A percentile compares a stretch with the other conserved stretches of the same genome.
These are phyloP conservation scores for Mycena olivaceomarginata DNA, from an alignment of 768 basidiomycete species.

Conservation along the genomic window DNA sequence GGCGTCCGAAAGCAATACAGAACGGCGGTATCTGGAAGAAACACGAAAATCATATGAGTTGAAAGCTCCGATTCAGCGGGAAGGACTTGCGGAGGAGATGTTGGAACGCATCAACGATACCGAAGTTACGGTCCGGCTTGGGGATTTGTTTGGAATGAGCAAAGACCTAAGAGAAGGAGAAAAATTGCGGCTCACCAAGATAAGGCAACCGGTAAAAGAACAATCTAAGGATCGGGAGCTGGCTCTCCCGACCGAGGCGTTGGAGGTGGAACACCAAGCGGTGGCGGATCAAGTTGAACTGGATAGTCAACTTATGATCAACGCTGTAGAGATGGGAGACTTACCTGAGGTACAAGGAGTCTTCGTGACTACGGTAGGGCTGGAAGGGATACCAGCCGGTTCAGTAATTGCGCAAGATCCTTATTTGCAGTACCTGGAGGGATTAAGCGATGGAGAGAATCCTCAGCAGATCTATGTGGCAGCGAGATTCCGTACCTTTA, in stretches of 20 bases:
- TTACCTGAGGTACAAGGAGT: conserved; percentile 23
- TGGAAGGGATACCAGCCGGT: conserved; percentile 7
- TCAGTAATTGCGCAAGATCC: not conserved
- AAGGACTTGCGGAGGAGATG: conserved; percentile 13
- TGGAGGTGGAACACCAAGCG: not conserved
- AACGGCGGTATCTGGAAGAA: not conserved
- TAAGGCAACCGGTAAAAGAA: not conserved
- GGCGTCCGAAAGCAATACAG: not conserved
- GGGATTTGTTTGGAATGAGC: conserved; percentile 25
- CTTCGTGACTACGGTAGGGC: not conserved
- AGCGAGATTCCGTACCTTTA: conserved; percentile 16
- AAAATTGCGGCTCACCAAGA: conserved; percentile 3
- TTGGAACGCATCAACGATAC: conserved; percentile 20
- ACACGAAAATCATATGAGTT: conserved; percentile 1
- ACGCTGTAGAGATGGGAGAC: not conserved
- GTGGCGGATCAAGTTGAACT: not conserved
- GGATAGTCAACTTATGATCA: not conserved
- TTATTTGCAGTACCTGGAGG: conserved; percentile 3
- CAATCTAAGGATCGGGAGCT: not conserved
- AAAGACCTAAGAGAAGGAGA: conserved; percentile 23
- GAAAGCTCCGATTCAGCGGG: conserved; percentile 13
- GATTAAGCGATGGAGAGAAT: not conserved
- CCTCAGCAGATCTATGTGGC: conserved; percentile 25
- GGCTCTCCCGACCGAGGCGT: not conserved
- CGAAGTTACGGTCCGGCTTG: conserved; percentile 2